Conservation (phyloP, 208 protist species). For the Endotrypanum monterogeii region DNA sequence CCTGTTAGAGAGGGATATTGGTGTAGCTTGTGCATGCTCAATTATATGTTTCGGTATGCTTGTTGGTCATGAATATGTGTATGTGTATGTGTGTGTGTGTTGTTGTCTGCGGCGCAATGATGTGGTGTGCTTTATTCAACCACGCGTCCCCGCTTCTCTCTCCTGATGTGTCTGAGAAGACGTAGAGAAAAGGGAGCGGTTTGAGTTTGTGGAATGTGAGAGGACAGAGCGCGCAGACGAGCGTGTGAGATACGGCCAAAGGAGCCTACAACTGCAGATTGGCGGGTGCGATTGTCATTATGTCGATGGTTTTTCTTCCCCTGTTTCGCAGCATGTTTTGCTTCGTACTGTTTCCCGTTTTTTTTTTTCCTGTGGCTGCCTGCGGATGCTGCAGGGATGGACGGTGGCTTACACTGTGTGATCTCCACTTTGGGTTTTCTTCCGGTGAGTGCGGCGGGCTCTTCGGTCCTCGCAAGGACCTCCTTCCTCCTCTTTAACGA, state of each 20-base stretch:
- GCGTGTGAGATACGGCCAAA: no score
- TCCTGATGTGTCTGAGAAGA: not conserved
- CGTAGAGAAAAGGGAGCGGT: not conserved
- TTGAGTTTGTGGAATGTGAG: not conserved
- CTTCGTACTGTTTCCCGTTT: not conserved
- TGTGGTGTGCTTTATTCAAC: not conserved
- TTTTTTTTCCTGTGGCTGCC: not conserved
- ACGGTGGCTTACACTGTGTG: not conserved
- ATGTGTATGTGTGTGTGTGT: slow-evolving; percentile 4
- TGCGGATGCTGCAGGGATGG: not conserved
- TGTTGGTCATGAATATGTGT: not conserved
- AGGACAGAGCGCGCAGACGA: not conserved
- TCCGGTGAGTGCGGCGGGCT: not conserved
- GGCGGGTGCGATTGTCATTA: not conserved
- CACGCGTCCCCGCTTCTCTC: not conserved
- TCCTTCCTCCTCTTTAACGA: no score
- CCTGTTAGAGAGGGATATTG: not conserved
- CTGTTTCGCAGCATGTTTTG: not conserved
- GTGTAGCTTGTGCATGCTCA: not conserved
- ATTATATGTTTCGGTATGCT: not conserved
- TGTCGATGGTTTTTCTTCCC: not conserved
- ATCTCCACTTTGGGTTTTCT: not conserved
- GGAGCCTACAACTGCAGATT: not conserved
- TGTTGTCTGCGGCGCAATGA: not conserved
- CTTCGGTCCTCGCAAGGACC: not conserved